A percentile compares a stretch with the other conserved stretches of the same genome.
These are phyloP conservation scores for Rostrohypoxylon terebratum DNA, from an alignment of 495 filamentous ascomycete species.

Conservation along the genomic window DNA sequence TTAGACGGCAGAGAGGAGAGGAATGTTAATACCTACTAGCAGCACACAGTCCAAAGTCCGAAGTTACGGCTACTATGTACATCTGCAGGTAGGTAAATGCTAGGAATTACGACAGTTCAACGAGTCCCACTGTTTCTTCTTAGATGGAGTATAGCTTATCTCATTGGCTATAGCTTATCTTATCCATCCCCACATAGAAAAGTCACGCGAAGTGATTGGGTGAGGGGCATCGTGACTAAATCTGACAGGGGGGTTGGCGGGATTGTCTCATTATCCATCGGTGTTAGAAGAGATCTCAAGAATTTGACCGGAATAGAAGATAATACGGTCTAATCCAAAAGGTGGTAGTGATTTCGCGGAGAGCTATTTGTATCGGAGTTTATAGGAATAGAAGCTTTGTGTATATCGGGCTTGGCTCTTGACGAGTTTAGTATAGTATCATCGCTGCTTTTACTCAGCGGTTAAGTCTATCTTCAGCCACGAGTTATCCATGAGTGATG, in stretches of 20 bases:
- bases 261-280: conserved; percentile 10
- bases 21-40: neutral
- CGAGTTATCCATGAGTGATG: too few relatives aligned
- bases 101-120: conserved; percentile 35
- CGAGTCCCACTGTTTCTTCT: conserved; percentile 26
- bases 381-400: too few relatives aligned
- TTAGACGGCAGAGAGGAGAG: neutral
- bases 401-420: too few relatives aligned
- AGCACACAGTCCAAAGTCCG: conserved; percentile 10
- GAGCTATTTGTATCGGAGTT: conserved; percentile 1
- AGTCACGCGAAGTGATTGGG: conserved; percentile 26
- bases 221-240: conserved; percentile 23
- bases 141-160: neutral
- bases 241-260: conserved; percentile 7
- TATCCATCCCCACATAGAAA: conserved; percentile 13
- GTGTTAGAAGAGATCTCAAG: neutral
- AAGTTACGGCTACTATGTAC: conserved; percentile 6
- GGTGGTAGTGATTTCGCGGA: conserved; percentile 5
- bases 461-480: too few relatives aligned
- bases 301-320: conserved; percentile 18
- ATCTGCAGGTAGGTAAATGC: neutral
- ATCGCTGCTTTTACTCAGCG: too few relatives aligned
- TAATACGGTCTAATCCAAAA: neutral
- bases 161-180: conserved; percentile 37
- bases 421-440: too few relatives aligned